These are phyloP conservation scores for Aspergillus sclerotioniger DNA, from an alignment of 495 filamentous ascomycete species.

Conservation along the genomic window DNA sequence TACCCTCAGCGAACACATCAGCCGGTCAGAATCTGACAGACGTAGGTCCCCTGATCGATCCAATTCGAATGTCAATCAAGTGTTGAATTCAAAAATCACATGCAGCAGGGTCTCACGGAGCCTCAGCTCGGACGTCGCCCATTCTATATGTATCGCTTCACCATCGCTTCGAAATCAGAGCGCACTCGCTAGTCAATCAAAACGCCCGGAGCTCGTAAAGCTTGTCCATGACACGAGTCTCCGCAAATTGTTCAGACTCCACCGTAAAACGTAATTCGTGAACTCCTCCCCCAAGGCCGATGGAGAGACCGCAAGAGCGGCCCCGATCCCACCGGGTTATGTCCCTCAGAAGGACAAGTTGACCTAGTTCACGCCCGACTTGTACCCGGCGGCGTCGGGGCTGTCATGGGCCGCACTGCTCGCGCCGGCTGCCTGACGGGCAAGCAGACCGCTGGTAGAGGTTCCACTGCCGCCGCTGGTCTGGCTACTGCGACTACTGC, in stretches of 20 bases:
- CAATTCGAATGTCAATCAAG: not conserved
- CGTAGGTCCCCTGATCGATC: not conserved
- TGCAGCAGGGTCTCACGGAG: not conserved
- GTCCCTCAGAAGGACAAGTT: not conserved
- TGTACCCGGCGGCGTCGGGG: not conserved
- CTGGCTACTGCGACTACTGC: slow-evolving; percentile 36
- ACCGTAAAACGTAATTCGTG: not conserved
- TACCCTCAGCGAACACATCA: not conserved
- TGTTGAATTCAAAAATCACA: not conserved
- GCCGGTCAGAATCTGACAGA: not conserved
- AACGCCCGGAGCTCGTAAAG: not conserved
- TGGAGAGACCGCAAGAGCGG: not conserved
- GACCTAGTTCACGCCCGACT: not conserved
- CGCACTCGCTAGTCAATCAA: slow-evolving; percentile 2
- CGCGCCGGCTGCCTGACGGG: slow-evolving; percentile 21
- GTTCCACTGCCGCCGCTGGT: slow-evolving; percentile 30
- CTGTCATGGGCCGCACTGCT: slow-evolving; percentile 1
- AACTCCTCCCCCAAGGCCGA: not conserved
- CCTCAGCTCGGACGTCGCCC: slow-evolving; percentile 5
- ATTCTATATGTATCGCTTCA: not conserved
- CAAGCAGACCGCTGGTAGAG: slow-evolving; percentile 20
- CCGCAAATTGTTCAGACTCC: not conserved
- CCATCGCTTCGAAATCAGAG: slow-evolving; percentile 1
- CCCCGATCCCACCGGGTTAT: too few species aligned
- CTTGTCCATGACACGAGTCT: not conserved